Percentiles rank a stretch among this genome's conserved stretches.
Evolutionary conservation across 2,329 filamentous ascomycete genomes (phyloP).

Genomic region (Pseudopyrenochaeta lycopersici): DNA sequence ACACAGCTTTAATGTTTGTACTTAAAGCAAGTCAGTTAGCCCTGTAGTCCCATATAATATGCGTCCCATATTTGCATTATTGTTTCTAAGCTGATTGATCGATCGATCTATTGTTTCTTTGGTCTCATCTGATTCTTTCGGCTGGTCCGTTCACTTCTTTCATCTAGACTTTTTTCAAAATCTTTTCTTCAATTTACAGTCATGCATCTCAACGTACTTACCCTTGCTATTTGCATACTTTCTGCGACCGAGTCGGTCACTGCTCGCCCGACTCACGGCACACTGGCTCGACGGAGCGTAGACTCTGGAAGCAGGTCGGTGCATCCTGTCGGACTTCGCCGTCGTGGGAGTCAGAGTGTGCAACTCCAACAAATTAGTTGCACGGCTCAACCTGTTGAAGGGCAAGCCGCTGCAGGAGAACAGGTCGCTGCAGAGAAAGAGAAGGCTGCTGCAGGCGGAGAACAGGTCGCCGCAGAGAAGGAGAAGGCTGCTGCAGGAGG

Average conservation of each 20-base stretch:
- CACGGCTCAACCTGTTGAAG: neutral
- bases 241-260: neutral
- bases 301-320: neutral
- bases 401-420: too few relatives aligned
- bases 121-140: constrained; percentile 7
- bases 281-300: neutral
- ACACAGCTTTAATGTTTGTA: neutral
- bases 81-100: neutral
- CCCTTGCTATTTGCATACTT: constrained; percentile 10
- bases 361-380: constrained; percentile 2
- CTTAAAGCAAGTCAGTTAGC: neutral
- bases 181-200: neutral
- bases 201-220: constrained; percentile 17
- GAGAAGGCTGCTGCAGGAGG: too few relatives aligned
- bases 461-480: too few relatives aligned
- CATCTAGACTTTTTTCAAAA: neutral
- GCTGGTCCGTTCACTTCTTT: constrained; percentile 15
- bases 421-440: too few relatives aligned
- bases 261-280: constrained; percentile 2
- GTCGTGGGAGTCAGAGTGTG: neutral
- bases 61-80: neutral
- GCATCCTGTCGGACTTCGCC: constrained; percentile 1
- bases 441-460: too few relatives aligned
- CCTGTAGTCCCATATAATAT: neutral
- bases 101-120: neutral